Percentiles rank a stretch among this genome's conserved stretches.
Conservation (phyloP, 768 basidiomycete species). For the Exsudoporus frostii region DNA sequence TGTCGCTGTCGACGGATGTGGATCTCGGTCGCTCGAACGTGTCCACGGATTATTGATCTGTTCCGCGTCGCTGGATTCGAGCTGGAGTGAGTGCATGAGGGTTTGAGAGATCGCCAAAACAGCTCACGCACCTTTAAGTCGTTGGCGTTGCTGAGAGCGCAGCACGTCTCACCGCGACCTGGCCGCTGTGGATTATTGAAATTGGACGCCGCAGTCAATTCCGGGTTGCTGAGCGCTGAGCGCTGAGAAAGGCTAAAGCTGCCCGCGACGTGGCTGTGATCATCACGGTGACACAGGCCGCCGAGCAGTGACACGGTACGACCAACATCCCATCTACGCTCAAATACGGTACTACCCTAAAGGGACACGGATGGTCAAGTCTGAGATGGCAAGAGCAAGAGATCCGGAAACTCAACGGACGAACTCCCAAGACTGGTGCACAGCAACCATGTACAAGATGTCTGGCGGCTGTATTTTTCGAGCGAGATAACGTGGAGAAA, state of each 20-base stretch:
- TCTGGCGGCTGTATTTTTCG: too few species aligned
- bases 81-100: conserved; percentile 5
- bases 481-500: too few species aligned
- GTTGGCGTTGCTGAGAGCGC: conserved; percentile 1
- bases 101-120: not conserved
- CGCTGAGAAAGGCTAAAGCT: too few species aligned
- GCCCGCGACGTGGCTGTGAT: conserved; percentile 7
- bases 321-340: too few species aligned
- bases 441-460: not conserved
- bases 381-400: not conserved
- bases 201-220: not conserved
- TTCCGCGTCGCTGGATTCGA: not conserved
- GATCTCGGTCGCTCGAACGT: not conserved
- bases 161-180: not conserved
- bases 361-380: not conserved
- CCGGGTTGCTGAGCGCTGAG: not conserved
- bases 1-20: not conserved
- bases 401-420: not conserved
- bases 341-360: too few species aligned
- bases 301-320: too few species aligned
- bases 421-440: not conserved
- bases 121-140: not conserved
- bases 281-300: not conserved
- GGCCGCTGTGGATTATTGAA: not conserved
- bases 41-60: conserved; percentile 11